These are phyloP conservation scores for Sporothrix sp. DNA, from an alignment of 2,329 filamentous ascomycete genomes.

Conservation along the genomic window DNA sequence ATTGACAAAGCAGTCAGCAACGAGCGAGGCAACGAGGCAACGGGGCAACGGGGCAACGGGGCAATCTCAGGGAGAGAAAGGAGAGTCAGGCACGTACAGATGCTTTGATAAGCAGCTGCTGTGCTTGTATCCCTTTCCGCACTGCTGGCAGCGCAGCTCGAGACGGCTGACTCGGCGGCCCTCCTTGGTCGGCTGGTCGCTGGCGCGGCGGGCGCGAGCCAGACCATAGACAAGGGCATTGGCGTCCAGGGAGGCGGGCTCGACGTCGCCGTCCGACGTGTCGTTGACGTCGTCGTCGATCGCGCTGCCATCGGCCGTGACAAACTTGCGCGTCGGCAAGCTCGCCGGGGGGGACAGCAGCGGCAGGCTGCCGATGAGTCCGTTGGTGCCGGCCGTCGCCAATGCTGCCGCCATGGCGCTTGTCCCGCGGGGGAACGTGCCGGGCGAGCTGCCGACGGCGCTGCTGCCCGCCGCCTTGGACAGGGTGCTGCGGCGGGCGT, in stretches of 20 bases:
- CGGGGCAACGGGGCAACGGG: slow-evolving; percentile 24
- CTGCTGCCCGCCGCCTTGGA: slow-evolving; percentile 52
- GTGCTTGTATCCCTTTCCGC: slow-evolving; percentile 99
- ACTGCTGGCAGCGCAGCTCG: slow-evolving; percentile 93
- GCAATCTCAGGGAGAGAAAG: slow-evolving; percentile 24
- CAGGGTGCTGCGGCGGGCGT: slow-evolving; percentile 55
- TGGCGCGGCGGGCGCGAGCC: slow-evolving; percentile 53
- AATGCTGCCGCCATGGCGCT: slow-evolving; percentile 15
- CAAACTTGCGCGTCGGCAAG: slow-evolving; percentile 49
- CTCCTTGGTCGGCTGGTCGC: slow-evolving; percentile 74
- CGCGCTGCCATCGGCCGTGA: slow-evolving; percentile 43
- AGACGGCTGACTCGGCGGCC: slow-evolving; percentile 69
- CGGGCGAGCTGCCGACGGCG: slow-evolving; percentile 25
- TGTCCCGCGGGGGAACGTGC: background rate
- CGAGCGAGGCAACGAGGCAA: slow-evolving; percentile 5
- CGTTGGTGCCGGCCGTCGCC: slow-evolving; percentile 9
- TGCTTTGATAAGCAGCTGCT: slow-evolving; percentile 99
- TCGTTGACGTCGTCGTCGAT: slow-evolving; percentile 61
- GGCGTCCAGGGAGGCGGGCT: slow-evolving; percentile 15
- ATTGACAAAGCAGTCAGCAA: slow-evolving; percentile 31
- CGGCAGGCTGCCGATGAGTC: slow-evolving; percentile 43
- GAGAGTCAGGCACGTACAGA: slow-evolving; percentile 86
- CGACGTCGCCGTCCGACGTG: slow-evolving; percentile 40
- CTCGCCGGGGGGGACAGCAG: slow-evolving; percentile 59
- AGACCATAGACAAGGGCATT: slow-evolving; percentile 32